phyloP scores from a whole-genome alignment of 2,329 filamentous ascomycete genomes.

The Calonectria fujianensis region DNA sequence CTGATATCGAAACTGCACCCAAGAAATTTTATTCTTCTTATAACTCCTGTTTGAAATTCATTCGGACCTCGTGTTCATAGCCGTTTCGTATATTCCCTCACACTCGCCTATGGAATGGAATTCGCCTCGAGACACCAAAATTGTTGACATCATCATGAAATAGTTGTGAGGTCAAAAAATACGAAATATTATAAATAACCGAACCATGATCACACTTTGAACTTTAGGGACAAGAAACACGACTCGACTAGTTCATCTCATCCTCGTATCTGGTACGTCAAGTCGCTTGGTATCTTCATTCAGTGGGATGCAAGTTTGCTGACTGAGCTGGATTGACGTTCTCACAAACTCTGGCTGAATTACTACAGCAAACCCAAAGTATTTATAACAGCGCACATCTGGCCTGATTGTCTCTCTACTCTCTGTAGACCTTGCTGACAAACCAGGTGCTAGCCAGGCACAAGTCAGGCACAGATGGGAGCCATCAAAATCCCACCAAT shows the following conservation, averaged over 20 bases:
- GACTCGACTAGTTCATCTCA: background rate
- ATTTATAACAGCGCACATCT: background rate
- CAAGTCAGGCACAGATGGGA: background rate
- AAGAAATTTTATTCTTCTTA: too few relatives aligned
- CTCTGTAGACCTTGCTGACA: background rate
- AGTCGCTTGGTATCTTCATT: background rate
- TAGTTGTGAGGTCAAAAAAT: too few relatives aligned
- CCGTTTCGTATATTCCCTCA: too few relatives aligned
- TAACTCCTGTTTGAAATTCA: too few relatives aligned
- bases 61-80: too few relatives aligned
- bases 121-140: background rate
- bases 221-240: background rate
- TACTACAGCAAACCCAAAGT: background rate
- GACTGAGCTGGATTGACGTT: background rate
- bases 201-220: background rate
- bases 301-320: background rate
- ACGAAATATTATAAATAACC: background rate
- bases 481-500: background rate
- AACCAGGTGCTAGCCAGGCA: background rate
- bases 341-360: background rate
- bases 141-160: background rate
- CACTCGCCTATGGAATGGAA: too few relatives aligned
- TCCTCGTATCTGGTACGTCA: background rate
- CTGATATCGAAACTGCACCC: too few relatives aligned
- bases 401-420: background rate